These are phyloP conservation scores for Yarrowia yakushimensis DNA, from an alignment of 805 yeast species.

Conservation along the genomic window DNA sequence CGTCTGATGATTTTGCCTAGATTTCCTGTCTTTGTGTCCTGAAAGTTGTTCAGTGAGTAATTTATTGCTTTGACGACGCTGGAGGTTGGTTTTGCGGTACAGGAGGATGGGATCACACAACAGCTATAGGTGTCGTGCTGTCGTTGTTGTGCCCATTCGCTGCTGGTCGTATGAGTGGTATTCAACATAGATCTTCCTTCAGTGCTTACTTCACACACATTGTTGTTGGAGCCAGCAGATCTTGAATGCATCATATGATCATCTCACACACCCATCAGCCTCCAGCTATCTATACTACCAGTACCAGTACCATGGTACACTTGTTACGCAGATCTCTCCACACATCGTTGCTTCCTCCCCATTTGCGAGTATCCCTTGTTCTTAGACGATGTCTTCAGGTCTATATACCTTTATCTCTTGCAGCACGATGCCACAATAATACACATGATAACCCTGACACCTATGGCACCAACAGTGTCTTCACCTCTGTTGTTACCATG, in stretches of 20 bases:
- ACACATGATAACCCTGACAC: no score
- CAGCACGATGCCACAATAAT: no score
- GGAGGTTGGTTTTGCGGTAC: background rate
- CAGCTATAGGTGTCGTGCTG: background rate
- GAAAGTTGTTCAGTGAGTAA: background rate
- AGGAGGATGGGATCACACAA: background rate
- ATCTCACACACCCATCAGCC: background rate
- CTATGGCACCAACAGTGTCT: no score
- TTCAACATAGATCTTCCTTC: background rate
- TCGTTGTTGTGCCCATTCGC: background rate
- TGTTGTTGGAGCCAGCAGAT: background rate
- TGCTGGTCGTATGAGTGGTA: background rate
- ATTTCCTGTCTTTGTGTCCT: background rate
- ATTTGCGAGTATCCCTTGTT: no score
- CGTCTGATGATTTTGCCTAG: background rate
- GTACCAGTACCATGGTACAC: no score
- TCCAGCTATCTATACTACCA: background rate
- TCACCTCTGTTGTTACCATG: no score
- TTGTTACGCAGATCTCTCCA: no score
- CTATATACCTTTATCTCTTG: no score
- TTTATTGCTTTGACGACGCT: background rate
- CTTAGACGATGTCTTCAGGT: no score
- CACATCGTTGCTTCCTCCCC: no score
- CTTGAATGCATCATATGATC: background rate
- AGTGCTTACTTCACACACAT: background rate